Base-by-base conservation (phyloP, 495 filamentous ascomycete species). In the Podospora fimiseda region DNA sequence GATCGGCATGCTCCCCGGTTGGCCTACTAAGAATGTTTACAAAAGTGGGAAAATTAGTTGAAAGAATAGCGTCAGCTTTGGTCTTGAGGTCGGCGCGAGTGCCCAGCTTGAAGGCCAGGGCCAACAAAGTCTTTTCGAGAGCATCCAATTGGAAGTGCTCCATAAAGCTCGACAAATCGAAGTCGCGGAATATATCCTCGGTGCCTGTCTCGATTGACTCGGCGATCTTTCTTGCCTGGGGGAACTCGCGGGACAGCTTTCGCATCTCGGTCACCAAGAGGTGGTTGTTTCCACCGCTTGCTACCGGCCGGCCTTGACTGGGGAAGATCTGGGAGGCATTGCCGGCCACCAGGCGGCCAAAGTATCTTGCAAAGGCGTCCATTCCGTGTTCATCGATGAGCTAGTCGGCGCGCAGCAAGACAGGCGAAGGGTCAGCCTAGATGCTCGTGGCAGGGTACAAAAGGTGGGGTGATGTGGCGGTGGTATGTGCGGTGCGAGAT, bases 371-470 rank as follows among this genome's bases (percentile, higher is more conserved):
- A 70, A 87, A 96, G 59, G 93, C 89, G 75, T 95, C 91, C 90
- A 96, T 96, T 65, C 89, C 89, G 91, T 93, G 82, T 56, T 90
- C 89, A 78, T 93, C 86, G 65, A 95, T 83, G 59, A 96, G 81
- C 90, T 95, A 59, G 21, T 36, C 52, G 43, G 7, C 24, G 8
- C 24, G 37, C 21, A 38, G 39, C 22, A 33, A 51, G 40, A 24
- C 33, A 19, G 56, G 37, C 27, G 33, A 45, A 46, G 43, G 43
- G 27, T 24, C 43, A 44, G 52, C 48, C 9, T 21, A 18, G 15
- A 18, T 16, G 5, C 11, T 4, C 7, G 18, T 7, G 37, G 3
- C 22, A 36, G 24, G 18, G 20, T 43, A 36, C 21, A 19, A 42
- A 22, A 21, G n/a, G 21, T 38, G 21, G 24, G 30, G 52, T n/a